Percentiles rank a stretch among this genome's conserved stretches.
Conservation (phyloP, 2,329 filamentous ascomycete genomes). For the Aspergillus phoenicis region DNA sequence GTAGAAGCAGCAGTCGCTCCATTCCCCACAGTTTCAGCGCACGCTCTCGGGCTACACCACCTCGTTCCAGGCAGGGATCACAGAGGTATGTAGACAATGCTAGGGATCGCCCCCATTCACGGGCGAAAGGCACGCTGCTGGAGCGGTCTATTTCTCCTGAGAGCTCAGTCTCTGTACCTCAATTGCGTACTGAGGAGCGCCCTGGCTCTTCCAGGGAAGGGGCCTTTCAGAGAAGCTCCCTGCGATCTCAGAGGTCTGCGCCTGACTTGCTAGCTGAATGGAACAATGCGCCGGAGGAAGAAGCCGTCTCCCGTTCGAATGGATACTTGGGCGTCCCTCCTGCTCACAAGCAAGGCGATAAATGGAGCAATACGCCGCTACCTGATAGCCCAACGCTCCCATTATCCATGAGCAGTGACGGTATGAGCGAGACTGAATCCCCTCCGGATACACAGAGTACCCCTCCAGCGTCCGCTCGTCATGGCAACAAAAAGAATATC, state of each 20-base stretch:
- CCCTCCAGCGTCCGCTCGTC: constrained; percentile 16
- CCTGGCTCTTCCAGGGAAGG: constrained; percentile 1
- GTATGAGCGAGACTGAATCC: constrained; percentile 6
- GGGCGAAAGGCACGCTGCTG: constrained; percentile 11
- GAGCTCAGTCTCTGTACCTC: constrained; percentile 2
- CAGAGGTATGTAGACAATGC: neutral
- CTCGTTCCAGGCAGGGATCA: constrained; percentile 9
- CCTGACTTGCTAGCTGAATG: constrained; percentile 32
- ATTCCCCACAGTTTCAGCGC: constrained; percentile 25
- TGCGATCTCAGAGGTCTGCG: constrained; percentile 36
- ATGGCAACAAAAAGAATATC: constrained; percentile 39
- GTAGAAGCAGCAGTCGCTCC: constrained; percentile 24
- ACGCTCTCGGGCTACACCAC: constrained; percentile 22
- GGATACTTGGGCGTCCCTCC: constrained; percentile 35
- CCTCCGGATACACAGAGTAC: neutral
- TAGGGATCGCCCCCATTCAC: constrained; percentile 10
- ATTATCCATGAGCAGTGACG: constrained; percentile 17
- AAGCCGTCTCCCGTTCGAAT: constrained; percentile 15
- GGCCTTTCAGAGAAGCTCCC: neutral
- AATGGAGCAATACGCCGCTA: constrained; percentile 36
- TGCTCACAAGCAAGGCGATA: constrained; percentile 34
- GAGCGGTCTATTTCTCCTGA: constrained; percentile 20
- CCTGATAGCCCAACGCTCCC: constrained; percentile 41
- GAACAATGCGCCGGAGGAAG: constrained; percentile 14
- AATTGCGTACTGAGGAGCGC: constrained; percentile 4